phyloP scores from a whole-genome alignment of 1,284 basidiomycete species.

The Cryptococcus neoformans region DNA sequence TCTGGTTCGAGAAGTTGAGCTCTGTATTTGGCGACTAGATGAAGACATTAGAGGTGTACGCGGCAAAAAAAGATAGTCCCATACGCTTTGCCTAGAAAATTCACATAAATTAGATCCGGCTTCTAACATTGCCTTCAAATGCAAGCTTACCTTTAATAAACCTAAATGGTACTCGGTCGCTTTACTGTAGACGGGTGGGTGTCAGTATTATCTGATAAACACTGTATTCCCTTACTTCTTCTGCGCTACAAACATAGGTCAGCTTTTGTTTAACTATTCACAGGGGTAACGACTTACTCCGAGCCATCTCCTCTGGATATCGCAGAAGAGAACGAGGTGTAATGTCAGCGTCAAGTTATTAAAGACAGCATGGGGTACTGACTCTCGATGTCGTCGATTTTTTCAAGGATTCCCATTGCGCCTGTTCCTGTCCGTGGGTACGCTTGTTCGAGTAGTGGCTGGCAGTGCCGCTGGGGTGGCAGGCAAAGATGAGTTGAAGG shows the following conservation, averaged over 20 bases:
- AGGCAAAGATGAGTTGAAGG: not conserved
- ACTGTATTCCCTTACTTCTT: conserved; percentile 67
- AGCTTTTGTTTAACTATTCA: not conserved
- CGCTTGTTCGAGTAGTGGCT: not conserved
- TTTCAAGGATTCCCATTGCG: conserved; percentile 82
- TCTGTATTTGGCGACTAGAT: conserved; percentile 72
- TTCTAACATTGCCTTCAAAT: not conserved
- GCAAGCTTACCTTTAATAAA: conserved; percentile 34
- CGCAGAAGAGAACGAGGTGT: not conserved
- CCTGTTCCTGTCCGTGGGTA: not conserved
- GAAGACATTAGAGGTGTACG: too few species aligned
- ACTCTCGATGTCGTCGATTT: conserved; percentile 96
- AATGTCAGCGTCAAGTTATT: conserved; percentile 4
- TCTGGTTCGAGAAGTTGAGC: conserved; percentile 84
- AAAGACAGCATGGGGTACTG: not conserved
- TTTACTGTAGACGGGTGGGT: conserved; percentile 48
- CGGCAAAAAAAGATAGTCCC: conserved; percentile 5
- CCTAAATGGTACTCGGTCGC: conserved; percentile 84
- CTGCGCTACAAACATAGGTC: conserved; percentile 60
- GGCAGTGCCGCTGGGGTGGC: too few species aligned
- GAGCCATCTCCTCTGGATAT: conserved; percentile 85
- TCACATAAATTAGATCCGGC: conserved; percentile 1
- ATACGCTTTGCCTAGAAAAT: conserved; percentile 35
- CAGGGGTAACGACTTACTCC: conserved; percentile 60
- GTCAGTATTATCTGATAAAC: conserved; percentile 1